Evolutionary conservation across 805 yeast genomes (phyloP), one percentile per base, ranked within the genome.

Genomic region (Lachancea nothofagi): DNA sequence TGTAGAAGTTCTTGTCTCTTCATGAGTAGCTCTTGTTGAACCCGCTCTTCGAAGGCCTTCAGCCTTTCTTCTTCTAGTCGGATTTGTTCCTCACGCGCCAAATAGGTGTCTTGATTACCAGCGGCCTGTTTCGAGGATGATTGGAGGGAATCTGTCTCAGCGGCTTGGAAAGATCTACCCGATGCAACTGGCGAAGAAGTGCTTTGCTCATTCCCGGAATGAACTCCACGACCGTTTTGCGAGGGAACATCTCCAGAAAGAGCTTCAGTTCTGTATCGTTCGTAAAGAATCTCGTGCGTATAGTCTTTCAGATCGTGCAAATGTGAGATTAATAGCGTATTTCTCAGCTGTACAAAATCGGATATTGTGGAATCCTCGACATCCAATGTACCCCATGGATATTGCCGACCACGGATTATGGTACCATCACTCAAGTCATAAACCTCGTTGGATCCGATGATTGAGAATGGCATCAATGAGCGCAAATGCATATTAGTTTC

Each of bases 31-130:
- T 87, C 96, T 57, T 81, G 84, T 65, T 88, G 96, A 19, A 88
- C 94, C 52, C 93, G 72, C 62, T 81, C 87, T 65, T 88, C 96
- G 59, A 84, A 85, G 31, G 85, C 83, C 55, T 74, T 80, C 56
- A 88, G 72, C 65, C 94, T 76, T 64, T 85, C 95, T 65, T 88
- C 96, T 64, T 88, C 96, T 38, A 81, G 68, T 54, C 84, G 79
- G 54, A 87, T 83, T 65, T 86, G 94, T 64, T 86, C 95, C 62
- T 88, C 97, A 62, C 90, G 84, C 28, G 78, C 76, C 37, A 73
- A 50, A 45, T 73, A 74, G 5, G 75, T 70, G 41, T 64, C 71
- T 33, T 62, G 59, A 42, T 57, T 57, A 26, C 52, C 44, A 33
- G 34, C 41, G 7, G 32, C 15, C 13, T 28, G 38, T 14, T 26